phyloP scores from a whole-genome alignment of 2,329 filamentous ascomycete species.

The Pseudocercospora musae region DNA sequence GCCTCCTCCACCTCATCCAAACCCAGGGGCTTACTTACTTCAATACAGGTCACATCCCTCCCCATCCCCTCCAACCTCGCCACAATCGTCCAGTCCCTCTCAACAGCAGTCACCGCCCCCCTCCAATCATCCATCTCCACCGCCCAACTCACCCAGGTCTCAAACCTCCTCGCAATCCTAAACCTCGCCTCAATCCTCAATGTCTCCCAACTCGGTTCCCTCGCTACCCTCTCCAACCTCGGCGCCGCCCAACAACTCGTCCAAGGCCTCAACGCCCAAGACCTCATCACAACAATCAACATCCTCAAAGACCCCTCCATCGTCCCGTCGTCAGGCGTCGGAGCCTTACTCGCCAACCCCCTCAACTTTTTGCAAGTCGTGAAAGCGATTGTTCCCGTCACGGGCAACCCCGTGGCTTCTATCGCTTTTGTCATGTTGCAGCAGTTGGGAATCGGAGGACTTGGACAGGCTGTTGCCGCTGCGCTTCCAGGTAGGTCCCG shows the following conservation, averaged over 20 bases:
- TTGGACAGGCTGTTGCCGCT: background rate
- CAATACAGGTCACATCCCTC: slow-evolving; percentile 5
- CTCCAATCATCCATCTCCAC: slow-evolving; percentile 10
- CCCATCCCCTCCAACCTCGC: slow-evolving; percentile 12
- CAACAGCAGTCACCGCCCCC: slow-evolving; percentile 2
- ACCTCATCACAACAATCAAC: slow-evolving; percentile 11
- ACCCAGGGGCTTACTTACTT: no score
- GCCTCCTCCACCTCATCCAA: no score
- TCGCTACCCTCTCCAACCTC: slow-evolving; percentile 15
- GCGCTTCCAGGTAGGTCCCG: background rate
- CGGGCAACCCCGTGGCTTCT: slow-evolving; percentile 3
- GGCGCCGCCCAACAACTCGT: slow-evolving; percentile 12
- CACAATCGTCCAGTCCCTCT: slow-evolving; percentile 8
- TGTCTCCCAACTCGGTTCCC: slow-evolving; percentile 11
- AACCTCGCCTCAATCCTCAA: slow-evolving; percentile 16
- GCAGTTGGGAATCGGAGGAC: slow-evolving; percentile 7
- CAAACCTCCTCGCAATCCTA: slow-evolving; percentile 10
- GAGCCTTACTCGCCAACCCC: slow-evolving; percentile 12
- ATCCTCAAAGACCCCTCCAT: slow-evolving; percentile 8
- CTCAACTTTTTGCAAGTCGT: slow-evolving; percentile 6
- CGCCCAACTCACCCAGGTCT: slow-evolving; percentile 8
- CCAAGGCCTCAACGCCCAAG: slow-evolving; percentile 10
- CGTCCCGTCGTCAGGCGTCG: slow-evolving; percentile 3
- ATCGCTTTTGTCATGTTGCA: slow-evolving; percentile 10
- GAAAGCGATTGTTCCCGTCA: slow-evolving; percentile 1